Base-by-base conservation (phyloP, 2,329 filamentous ascomycete species). In the Aspergillus quadricinctus region DNA sequence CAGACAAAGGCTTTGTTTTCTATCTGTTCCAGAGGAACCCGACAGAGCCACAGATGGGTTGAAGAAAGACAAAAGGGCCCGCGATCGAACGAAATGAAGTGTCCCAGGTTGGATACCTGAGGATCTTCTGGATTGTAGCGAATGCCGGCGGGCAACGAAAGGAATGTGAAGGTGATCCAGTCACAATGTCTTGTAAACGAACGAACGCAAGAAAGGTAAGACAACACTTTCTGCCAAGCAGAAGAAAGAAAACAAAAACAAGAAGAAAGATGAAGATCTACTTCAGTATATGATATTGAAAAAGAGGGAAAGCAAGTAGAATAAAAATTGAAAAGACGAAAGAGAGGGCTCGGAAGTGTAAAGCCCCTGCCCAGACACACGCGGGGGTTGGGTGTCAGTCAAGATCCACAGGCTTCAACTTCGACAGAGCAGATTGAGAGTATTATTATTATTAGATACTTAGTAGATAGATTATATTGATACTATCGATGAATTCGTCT, bases 151-250 rank as follows among this genome's bases (percentile, higher is more conserved):
- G 65, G 64, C 64, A 69, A 69, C 66, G 61, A 66, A 63, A 63
- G 61, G 67, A 69, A 69, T 69, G 66, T 61, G 59, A 49, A 35
- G 51, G 63, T 66, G 64, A 67, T 41, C 60, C 63, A 54, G 65
- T 65, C 65, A 68, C 65, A 51, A 50, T 49, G 31, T 46, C 19
- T 48, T 48, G 41, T 45, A 19, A 49, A 37, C 37, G 28, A 17
- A 45, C 52, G 19, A 55, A 46, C 25, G 49, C 35, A 57, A 43
- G 45, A 54, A 60, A 61, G 57, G 57, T 58, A 56, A 53, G 52
- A 49, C 58, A 54, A 57, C 55, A 61, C 53, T 45, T 28, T 53
- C 41, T 23, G 28, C 27, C 50, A 54, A 31, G 28, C 25, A 54
- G 5, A 51, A 51, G 43, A 46, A 52, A 23, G 29, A 37, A 31